phyloP scores from a whole-genome alignment of 805 yeast genomes.

The Teunomyces atbi region DNA sequence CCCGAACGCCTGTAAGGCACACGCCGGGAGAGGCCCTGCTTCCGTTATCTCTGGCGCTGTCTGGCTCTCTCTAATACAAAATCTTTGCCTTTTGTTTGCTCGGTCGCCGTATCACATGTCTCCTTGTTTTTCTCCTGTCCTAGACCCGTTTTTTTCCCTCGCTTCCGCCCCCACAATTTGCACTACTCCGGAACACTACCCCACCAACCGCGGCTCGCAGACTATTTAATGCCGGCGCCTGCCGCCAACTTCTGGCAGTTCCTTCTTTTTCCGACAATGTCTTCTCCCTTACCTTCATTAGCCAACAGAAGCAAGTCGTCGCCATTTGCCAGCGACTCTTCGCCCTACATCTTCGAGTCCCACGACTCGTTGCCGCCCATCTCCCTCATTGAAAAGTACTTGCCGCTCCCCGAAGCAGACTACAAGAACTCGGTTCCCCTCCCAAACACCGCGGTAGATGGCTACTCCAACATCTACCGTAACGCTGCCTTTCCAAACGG shows the following conservation, averaged over 20 bases:
- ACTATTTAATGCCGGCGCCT: not conserved
- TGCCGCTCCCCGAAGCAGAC: slow-evolving; percentile 15
- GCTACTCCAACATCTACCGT: slow-evolving; percentile 31
- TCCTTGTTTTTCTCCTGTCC: too few relatives aligned
- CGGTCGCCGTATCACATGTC: too few relatives aligned
- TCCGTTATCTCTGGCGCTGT: too few relatives aligned
- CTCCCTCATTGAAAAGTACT: slow-evolving; percentile 11
- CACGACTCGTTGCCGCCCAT: slow-evolving; percentile 9
- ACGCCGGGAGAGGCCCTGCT: too few relatives aligned
- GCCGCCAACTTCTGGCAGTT: not conserved
- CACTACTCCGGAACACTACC: not conserved
- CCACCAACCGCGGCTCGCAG: not conserved
- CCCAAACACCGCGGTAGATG: slow-evolving; percentile 19
- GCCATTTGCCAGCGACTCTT: slow-evolving; percentile 14
- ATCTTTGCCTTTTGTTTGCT: too few relatives aligned
- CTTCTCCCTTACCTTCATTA: slow-evolving; percentile 5
- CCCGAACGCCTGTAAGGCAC: too few relatives aligned
- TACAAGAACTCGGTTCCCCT: slow-evolving; percentile 11
- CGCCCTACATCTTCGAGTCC: slow-evolving; percentile 17
- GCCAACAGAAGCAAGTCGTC: slow-evolving; percentile 1
- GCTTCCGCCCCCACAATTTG: too few relatives aligned
- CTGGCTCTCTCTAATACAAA: too few relatives aligned
- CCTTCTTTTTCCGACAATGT: not conserved
- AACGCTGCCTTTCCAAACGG: slow-evolving; percentile 22
- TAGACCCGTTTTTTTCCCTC: too few relatives aligned